phyloP scores from a whole-genome alignment of 352 stramenopile genomes.

The Phytopythium ostracodes region DNA sequence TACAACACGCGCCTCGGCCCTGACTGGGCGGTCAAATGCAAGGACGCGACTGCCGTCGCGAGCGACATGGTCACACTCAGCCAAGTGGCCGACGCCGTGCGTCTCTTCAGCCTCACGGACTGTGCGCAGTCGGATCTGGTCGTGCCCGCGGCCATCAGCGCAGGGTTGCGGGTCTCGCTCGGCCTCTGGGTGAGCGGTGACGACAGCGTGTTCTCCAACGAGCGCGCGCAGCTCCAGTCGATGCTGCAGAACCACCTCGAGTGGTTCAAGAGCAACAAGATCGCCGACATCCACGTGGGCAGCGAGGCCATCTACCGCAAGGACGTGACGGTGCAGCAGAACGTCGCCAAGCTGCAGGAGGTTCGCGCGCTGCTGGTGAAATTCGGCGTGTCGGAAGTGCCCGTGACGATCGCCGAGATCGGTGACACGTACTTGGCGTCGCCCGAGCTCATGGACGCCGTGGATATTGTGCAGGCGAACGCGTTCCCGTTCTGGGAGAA shows the following conservation, averaged over 20 bases:
- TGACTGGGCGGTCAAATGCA: constrained; percentile 52
- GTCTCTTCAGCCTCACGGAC: constrained; percentile 59
- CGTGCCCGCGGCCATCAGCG: constrained; percentile 37
- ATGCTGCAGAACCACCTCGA: constrained; percentile 23
- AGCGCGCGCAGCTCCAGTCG: constrained; percentile 31
- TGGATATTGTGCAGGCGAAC: constrained; percentile 61
- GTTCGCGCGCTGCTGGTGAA: constrained; percentile 30
- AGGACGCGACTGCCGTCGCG: constrained; percentile 30
- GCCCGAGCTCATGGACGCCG: constrained; percentile 35
- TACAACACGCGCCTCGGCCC: constrained; percentile 56
- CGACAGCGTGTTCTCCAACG: constrained; percentile 29
- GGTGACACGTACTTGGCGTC: constrained; percentile 53
- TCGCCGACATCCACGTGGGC: constrained; percentile 59
- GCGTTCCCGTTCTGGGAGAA: constrained; percentile 71
- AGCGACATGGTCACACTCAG: constrained; percentile 39
- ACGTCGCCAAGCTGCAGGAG: constrained; percentile 36
- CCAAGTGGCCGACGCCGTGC: constrained; percentile 36
- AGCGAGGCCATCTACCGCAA: constrained; percentile 66
- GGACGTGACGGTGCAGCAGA: constrained; percentile 39
- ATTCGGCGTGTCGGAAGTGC: constrained; percentile 23
- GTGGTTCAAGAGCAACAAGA: constrained; percentile 19
- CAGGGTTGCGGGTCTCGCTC: constrained; percentile 45
- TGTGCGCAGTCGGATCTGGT: constrained; percentile 43
- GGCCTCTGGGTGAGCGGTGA: constrained; percentile 58
- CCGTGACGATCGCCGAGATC: constrained; percentile 66